A percentile compares a stretch with the other conserved stretches of the same genome.
Conservation (phyloP, 176 grass and related monocot species). For the Oryza officinalis region DNA sequence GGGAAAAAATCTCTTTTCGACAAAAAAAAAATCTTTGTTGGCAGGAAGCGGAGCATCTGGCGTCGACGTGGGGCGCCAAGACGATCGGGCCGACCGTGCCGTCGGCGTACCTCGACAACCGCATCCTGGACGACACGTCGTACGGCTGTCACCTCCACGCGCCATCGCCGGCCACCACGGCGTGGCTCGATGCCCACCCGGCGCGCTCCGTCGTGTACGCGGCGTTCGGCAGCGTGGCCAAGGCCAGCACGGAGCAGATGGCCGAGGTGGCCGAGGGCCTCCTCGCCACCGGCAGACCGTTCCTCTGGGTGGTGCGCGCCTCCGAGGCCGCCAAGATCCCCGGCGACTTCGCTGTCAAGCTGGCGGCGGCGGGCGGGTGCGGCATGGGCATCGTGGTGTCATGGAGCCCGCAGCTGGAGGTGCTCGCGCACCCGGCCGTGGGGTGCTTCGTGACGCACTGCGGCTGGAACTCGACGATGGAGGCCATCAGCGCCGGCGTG, state of each 20-base stretch:
- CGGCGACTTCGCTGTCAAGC: not conserved
- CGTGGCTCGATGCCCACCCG: slow-evolving; percentile 32
- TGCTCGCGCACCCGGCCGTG: slow-evolving; percentile 31
- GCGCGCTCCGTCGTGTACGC: slow-evolving; percentile 45
- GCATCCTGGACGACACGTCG: slow-evolving; percentile 8
- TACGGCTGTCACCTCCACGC: slow-evolving; percentile 41
- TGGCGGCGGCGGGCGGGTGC: slow-evolving; percentile 2
- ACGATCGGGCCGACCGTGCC: no score
- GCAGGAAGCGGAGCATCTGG: no score
- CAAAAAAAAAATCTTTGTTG: no score
- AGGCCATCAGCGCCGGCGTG: slow-evolving; percentile 36
- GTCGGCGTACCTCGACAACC: slow-evolving; percentile 25
- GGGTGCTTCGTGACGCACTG: slow-evolving; percentile 61
- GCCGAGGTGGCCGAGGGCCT: slow-evolving; percentile 47
- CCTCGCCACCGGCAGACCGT: slow-evolving; percentile 29
- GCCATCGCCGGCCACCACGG: not conserved
- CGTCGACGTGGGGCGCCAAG: no score
- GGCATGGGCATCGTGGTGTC: slow-evolving; percentile 27
- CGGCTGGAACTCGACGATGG: slow-evolving; percentile 59
- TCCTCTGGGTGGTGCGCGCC: slow-evolving; percentile 64
- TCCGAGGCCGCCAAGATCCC: slow-evolving; percentile 39
- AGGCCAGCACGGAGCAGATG: slow-evolving; percentile 22
- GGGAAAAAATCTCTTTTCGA: no score
- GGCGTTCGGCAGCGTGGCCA: slow-evolving; percentile 66
- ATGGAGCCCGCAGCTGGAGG: slow-evolving; percentile 45